Base-by-base conservation (phyloP, 306 rosid species). In the Crataegus laevigata region DNA sequence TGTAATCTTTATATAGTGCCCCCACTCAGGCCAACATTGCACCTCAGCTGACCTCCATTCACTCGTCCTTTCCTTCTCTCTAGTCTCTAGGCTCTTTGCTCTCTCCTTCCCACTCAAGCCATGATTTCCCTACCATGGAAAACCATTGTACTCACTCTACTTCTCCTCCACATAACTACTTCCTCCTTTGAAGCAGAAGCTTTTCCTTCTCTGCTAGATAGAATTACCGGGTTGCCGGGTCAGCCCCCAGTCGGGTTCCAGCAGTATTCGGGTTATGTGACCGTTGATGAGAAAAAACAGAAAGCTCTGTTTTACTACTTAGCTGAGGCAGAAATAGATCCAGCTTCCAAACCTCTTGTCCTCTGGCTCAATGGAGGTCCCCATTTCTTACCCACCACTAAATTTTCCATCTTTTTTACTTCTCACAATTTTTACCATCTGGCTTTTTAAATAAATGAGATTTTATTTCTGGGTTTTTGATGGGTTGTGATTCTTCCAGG, bases 311-410 rank as follows among this genome's bases (percentile, higher is more conserved):
- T 90, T 75, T 93, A 93, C 72, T 93, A 93, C 79, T 89, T 93
- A 78, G 96, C 79, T 68, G 96, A 93, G 84, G 93, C 96, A 11
- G 90, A 89, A 74, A 43, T 77, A 5, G 87, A 91, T 47, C 93
- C 98, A 5, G 74, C 85, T 84, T 87, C 96, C 43, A 93, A 91
- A 84, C 98, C 98, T n/a, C 76, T 93, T 11, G 98, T 93, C 29
- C 96, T 93, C 60, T 93, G 98, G 98, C 85, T 87, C 66, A 86
- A 83, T 81, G 89, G 89, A 83, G 89, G 89, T 85, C 14, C 26
- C 36, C 26, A 29, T 5, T 57, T 68, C 34, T 17, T 71, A 29
- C 70, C 57, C 57, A 72, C 34, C 1, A 26, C 45, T 22, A 21
- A 52, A 30, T 24, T 76, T 77, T 75, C 6, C 1, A 4, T 38